Base-by-base conservation (phyloP, 306 rosid genomes). In the Cercis canadensis region DNA sequence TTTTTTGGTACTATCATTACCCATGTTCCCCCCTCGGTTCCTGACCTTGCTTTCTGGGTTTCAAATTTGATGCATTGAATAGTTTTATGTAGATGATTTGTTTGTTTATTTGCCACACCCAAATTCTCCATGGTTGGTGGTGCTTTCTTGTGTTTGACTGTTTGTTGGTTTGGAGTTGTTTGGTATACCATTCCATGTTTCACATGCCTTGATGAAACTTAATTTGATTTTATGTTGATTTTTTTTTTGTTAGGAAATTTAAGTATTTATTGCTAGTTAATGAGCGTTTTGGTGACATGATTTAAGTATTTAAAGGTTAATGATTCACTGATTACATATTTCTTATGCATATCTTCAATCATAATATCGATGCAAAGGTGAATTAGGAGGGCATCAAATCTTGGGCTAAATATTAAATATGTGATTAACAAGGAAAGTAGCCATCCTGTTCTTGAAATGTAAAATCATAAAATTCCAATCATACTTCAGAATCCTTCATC, bases 401-500 rank as follows among this genome's bases (percentile, higher is more conserved):
- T 18, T 40, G 47, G 29, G 65, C 65, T 59, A 16, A 37, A 44
- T 37, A 36, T 9, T 18, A 5, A 39, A 59, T 4, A 5, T 60
- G 0, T 4, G 31, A 39, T 40, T 63, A 29, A 63, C 13, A 19
- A 18, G 12, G 29, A 24, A 24, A 24, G 29, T 3, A 24, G 29
- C 29, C 29, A 24, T 24, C 2, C 29, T 24, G 29, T 24, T 24
- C 29, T 24, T 24, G 43, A 8, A 2, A 37, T 0, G 43, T 6
- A 37, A 34, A 7, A 3, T 34, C 39, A 34, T 34, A 7, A 21
- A 41, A 40, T 29, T 63, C 21, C 9, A 18, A 31, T 45, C 18
- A 14, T 64, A 15, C 45, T 65, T 62, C 13, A n/a, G 33, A 51
- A 62, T 73, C 39, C 6, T 39, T 52, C 62, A 7, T 12, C 10